phyloP scores from a whole-genome alignment of 148 eudicot genomes.

The Camellia japonica region DNA sequence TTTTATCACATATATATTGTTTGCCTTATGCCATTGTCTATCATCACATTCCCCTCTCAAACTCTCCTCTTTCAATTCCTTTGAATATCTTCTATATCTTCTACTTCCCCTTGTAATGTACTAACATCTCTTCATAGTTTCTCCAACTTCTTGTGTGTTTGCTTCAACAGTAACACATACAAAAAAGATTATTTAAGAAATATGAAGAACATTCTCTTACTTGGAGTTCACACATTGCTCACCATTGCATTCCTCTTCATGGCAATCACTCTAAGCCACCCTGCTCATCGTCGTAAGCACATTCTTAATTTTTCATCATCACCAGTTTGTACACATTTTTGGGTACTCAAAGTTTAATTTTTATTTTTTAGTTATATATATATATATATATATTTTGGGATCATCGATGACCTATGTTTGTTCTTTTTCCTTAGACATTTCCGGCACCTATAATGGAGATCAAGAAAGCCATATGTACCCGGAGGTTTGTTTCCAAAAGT shows the following conservation, averaged over 20 bases:
- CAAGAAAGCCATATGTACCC: constrained; percentile 7
- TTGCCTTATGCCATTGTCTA: not conserved
- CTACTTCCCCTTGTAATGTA: not conserved
- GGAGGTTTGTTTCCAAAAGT: constrained; percentile 24
- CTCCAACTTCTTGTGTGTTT: constrained; percentile 5
- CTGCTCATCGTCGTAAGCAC: constrained; percentile 39
- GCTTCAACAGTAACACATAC: not conserved
- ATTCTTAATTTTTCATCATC: not conserved
- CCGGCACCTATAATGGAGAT: constrained; percentile 19
- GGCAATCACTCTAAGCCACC: constrained; percentile 18
- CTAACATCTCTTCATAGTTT: not conserved
- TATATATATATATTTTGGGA: too few species aligned
- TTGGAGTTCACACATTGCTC: not conserved
- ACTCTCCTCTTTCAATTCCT: not conserved
- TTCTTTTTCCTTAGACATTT: not conserved
- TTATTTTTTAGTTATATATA: not conserved
- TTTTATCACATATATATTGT: not conserved
- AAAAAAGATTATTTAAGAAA: too few species aligned
- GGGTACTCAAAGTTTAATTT: not conserved
- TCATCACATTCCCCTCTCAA: not conserved
- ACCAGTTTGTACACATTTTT: not conserved
- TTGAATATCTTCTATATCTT: not conserved
- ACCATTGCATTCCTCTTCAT: constrained; percentile 25
- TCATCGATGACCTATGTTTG: not conserved
- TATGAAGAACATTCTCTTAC: constrained; percentile 10